Conservation (phyloP, 129 eudicot species). For the Flaveria bidentis region DNA sequence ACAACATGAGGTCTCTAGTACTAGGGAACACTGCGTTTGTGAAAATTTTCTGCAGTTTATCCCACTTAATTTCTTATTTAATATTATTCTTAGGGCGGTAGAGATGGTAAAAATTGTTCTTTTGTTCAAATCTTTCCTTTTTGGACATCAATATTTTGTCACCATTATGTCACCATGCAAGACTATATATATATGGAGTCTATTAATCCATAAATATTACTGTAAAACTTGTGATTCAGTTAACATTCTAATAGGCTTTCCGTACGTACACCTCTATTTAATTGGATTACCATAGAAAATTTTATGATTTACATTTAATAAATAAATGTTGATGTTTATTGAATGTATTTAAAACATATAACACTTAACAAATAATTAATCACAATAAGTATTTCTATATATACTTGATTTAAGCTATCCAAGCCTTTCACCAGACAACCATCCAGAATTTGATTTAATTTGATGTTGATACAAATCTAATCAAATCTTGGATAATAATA, state of each 20-base stretch:
- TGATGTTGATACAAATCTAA: slow-evolving; percentile 13
- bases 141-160: neutral
- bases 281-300: too few relatives aligned
- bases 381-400: slow-evolving; percentile 7
- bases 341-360: neutral
- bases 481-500: slow-evolving; percentile 30
- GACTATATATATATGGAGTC: neutral
- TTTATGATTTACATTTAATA: too few relatives aligned
- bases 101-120: slow-evolving; percentile 35
- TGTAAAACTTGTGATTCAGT: neutral
- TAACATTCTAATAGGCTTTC: neutral
- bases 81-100: slow-evolving; percentile 31
- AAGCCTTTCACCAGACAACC: neutral
- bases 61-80: slow-evolving; percentile 25
- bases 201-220: neutral
- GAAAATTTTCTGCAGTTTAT: slow-evolving; percentile 30
- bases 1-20: slow-evolving; percentile 21
- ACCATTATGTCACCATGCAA: neutral
- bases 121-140: slow-evolving; percentile 5
- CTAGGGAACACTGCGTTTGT: slow-evolving; percentile 30
- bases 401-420: slow-evolving; percentile 5
- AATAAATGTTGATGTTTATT: too few relatives aligned
- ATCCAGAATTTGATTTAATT: slow-evolving; percentile 2
- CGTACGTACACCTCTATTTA: too few relatives aligned
- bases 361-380: slow-evolving; percentile 17